Evolutionary conservation across 768 basidiomycete genomes (phyloP), one percentile per base, ranked within the genome.

Genomic region (Tephrocybe sp.): DNA sequence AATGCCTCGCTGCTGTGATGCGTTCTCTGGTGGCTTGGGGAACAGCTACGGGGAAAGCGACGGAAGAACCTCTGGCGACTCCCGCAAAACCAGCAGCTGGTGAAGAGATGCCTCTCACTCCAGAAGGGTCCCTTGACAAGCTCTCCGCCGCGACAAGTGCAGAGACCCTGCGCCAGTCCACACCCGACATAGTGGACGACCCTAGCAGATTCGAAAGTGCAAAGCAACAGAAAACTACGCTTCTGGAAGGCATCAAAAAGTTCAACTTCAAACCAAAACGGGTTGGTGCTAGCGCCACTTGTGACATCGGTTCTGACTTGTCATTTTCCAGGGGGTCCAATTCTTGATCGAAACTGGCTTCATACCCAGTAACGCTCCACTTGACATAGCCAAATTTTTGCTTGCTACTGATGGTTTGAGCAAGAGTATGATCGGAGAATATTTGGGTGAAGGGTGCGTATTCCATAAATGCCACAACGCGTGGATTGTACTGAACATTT

Each of bases 261-360:
- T 99, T 99, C 71, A 98, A 98, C 66, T 93, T 88, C 76, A 98
- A 97, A 71, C 95, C 96, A n/a, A 98, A 98, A 71, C 82, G 86
- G 59, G 94, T 95, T 62, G 40, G 86, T 65, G 23, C 17, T 28
- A 32, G 25, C 30, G 17, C 8, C 15, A 10, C 6, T 18, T 53
- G 48, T 28, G 38, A 36, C 37, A 21, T 47, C 23, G 28, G 2
- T 3, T 41, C 48, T 57, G 25, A 49, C 20, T 2, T 20, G n/a
- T 46, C 21, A 36, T 32, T 51, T 24, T 6, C 18, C 50, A 96
- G 93, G 97, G 97, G 14, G 77, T 98, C 45, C 77, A 88, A 73
- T 98, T 92, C 66, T 77, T 98, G 54, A 67, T 93, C 20, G 91
- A 97, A 62, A 78, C 83, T 32, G 95, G 94, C 10, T 93, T 97